Evolutionary conservation across 2,329 filamentous ascomycete genomes (phyloP).

Genomic region (Epichloe sibirici): DNA sequence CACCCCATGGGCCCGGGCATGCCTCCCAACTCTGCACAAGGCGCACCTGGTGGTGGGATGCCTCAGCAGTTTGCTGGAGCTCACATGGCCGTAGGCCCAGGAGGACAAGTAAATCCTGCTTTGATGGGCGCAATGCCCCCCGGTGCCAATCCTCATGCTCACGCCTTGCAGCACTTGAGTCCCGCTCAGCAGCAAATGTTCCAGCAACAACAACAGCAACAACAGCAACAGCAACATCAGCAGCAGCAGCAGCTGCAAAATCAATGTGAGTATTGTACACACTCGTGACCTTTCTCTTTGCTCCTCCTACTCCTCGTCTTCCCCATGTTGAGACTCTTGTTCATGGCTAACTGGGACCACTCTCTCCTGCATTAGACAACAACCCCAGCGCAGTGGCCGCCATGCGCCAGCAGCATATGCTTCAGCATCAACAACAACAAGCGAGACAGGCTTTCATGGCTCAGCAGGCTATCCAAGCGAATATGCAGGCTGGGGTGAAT

Average conservation of each 20-base stretch:
- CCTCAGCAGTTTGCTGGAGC: constrained; percentile 50
- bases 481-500: constrained; percentile 32
- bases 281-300: background rate
- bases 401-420: constrained; percentile 43
- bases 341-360: background rate
- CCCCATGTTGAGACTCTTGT: background rate
- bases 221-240: constrained; percentile 33
- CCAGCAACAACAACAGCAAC: constrained; percentile 41
- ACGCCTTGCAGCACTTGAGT: constrained; percentile 61
- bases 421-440: constrained; percentile 44
- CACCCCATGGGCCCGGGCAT: constrained; percentile 52
- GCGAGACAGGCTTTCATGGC: constrained; percentile 39
- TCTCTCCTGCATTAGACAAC: constrained; percentile 15
- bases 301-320: background rate
- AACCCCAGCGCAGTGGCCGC: constrained; percentile 26
- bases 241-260: constrained; percentile 25
- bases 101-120: constrained; percentile 59
- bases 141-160: constrained; percentile 51
- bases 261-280: constrained; percentile 19
- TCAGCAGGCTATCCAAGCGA: constrained; percentile 40
- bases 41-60: constrained; percentile 51
- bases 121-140: constrained; percentile 68
- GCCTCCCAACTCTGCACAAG: constrained; percentile 57
- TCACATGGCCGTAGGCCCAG: constrained; percentile 60
- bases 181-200: constrained; percentile 47